Evolutionary conservation across 768 basidiomycete species (phyloP).

Genomic region (Termitomyces eurrhizus): DNA sequence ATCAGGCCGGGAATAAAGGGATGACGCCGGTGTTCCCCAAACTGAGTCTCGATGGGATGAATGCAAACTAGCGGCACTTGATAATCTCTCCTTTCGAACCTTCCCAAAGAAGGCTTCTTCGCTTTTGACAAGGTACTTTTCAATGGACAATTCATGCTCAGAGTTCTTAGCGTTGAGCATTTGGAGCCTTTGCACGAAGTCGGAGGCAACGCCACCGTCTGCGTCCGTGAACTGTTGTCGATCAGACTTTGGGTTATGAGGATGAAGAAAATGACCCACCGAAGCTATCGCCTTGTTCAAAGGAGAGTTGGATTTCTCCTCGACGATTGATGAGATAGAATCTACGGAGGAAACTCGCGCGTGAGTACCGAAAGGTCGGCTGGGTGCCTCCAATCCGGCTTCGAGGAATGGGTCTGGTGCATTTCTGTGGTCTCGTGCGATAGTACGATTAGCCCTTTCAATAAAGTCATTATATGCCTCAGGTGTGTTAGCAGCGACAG

Average conservation of each 20-base stretch:
- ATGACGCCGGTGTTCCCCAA: conserved; percentile 71
- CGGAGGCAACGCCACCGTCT: conserved; percentile 86
- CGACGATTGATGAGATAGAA: conserved; percentile 87
- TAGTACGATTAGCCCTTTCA: conserved; percentile 79
- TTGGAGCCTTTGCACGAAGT: conserved; percentile 85
- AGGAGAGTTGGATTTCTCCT: conserved; percentile 87
- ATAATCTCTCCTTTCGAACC: conserved; percentile 84
- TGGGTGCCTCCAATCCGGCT: conserved; percentile 44
- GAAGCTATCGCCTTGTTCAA: conserved; percentile 92
- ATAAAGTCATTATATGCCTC: conserved; percentile 75
- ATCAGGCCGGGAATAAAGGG: conserved; percentile 65
- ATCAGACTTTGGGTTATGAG: conserved; percentile 8
- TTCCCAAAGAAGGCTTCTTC: conserved; percentile 93
- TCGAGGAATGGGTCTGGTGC: conserved; percentile 88
- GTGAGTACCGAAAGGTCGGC: conserved; percentile 74
- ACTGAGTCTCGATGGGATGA: conserved; percentile 79
- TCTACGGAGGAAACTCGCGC: conserved; percentile 84
- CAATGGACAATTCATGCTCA: conserved; percentile 87
- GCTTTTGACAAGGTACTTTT: conserved; percentile 85
- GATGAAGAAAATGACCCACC: conserved; percentile 35
- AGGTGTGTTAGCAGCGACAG: conserved; percentile 20
- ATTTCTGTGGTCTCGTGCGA: conserved; percentile 74
- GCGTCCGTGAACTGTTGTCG: conserved; percentile 81
- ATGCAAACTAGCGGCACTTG: conserved; percentile 73
- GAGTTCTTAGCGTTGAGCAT: conserved; percentile 80